These are phyloP conservation scores for Leccinum rimulosum DNA, from an alignment of 768 basidiomycete species.

Conservation along the genomic window DNA sequence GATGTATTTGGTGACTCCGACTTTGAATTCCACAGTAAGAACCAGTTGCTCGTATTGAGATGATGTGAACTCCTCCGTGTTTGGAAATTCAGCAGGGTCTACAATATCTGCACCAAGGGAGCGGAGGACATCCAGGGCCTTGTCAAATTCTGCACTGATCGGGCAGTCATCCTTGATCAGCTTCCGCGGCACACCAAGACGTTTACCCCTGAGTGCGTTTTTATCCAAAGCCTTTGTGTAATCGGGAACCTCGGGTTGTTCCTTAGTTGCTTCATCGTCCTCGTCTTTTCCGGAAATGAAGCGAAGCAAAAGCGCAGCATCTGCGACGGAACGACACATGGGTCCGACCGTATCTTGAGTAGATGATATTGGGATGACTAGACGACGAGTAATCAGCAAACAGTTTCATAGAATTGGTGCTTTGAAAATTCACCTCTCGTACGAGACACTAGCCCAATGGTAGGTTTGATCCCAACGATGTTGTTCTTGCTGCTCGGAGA, in stretches of 20 bases:
- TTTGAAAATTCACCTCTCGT: conserved; percentile 28
- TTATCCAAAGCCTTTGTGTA: conserved; percentile 51
- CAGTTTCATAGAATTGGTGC: neutral
- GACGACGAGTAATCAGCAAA: neutral
- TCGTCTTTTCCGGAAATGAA: conserved; percentile 53
- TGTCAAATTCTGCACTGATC: conserved; percentile 38
- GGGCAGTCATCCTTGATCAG: conserved; percentile 24
- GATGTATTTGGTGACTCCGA: conserved; percentile 50
- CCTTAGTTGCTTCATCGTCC: conserved; percentile 50
- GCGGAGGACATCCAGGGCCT: conserved; percentile 36
- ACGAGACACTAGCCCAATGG: conserved; percentile 40
- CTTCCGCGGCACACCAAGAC: conserved; percentile 52
- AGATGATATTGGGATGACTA: conserved; percentile 56
- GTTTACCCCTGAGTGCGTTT: conserved; percentile 46
- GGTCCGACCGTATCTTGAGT: conserved; percentile 63
- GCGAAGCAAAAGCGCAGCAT: conserved; percentile 53
- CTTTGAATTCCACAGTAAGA: conserved; percentile 59
- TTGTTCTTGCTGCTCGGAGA: conserved; percentile 42
- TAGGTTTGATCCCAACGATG: conserved; percentile 42
- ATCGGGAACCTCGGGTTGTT: conserved; percentile 55
- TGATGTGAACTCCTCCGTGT: conserved; percentile 44
- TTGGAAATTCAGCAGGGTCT: conserved; percentile 61
- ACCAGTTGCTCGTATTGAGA: conserved; percentile 54
- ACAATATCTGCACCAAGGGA: conserved; percentile 48
- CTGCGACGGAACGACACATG: conserved; percentile 50